Base-by-base conservation (phyloP, 495 filamentous ascomycete species). In the Aspergillus sparsus region DNA sequence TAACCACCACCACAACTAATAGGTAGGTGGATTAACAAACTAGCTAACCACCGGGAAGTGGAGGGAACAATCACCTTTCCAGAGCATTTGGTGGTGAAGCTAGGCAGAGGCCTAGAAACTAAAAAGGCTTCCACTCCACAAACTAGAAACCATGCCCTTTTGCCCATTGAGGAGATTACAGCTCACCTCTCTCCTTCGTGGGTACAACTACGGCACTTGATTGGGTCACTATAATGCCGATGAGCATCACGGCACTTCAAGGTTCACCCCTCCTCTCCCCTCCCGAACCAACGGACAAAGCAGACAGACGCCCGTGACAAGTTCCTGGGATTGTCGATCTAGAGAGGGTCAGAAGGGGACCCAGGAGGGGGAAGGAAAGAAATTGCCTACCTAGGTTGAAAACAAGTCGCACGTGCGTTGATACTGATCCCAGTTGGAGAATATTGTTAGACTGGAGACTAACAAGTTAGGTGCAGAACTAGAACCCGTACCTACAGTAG, bases 401-500 rank as follows among this genome's bases (percentile, higher is more conserved):
- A 7, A 8, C 1, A 53, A 50, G 9, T 49, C 16, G 49, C 62
- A 64, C 57, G 57, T 64, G 62, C 57, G 34, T 55, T 52, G 36
- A 16, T 55, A 10, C 39, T 49, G 49, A 37, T 55, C 36, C 12
- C 32, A 51, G 32, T 53, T 59, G 49, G 41, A 45, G 53, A 33
- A 31, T 13, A 33, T 9, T 34, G 39, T 33, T 46, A 33, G 39
- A 55, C 53, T 7, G 16, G 18, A 0, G 35, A 42, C 31, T 45
- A 45, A 31, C 3, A 8, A 1, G 35, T 31, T 45, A 44, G 37
- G 12, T 18, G 36, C 52, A 55, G 54, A 10, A 49, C 42, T 33
- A 49, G 54, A 49, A 12, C 11, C 39, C 42, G 54, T 57, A 57
- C 54, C 54, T 57, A 57, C 54, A 49, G 42, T 57, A 57, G 54